These are phyloP conservation scores for Barbarea vulgaris DNA, from an alignment of 345 rosid species.

Conservation along the genomic window DNA sequence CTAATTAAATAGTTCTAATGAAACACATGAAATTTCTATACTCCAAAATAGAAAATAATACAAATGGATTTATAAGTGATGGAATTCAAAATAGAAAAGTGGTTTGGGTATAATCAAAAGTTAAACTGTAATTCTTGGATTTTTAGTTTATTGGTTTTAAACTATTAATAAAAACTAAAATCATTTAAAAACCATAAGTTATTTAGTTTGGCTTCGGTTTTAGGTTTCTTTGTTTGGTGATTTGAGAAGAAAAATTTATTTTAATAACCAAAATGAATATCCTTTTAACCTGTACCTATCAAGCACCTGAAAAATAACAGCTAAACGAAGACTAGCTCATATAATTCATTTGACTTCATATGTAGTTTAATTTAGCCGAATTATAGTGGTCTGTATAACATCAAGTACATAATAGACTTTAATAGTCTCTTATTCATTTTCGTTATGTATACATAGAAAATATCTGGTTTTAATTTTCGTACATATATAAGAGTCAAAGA, in stretches of 20 bases:
- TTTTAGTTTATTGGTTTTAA: not conserved
- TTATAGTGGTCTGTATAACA: too few relatives aligned
- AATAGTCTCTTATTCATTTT: too few relatives aligned
- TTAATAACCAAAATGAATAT: not conserved
- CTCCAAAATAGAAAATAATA: too few relatives aligned
- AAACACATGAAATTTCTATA: too few relatives aligned
- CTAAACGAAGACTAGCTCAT: not conserved
- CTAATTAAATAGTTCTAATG: too few relatives aligned
- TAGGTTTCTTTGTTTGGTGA: not conserved
- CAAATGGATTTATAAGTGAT: not conserved
- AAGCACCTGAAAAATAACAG: not conserved
- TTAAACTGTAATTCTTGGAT: not conserved
- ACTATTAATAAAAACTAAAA: not conserved
- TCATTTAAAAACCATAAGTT: not conserved
- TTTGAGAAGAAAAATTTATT: not conserved
- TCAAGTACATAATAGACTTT: too few relatives aligned
- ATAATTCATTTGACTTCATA: too few relatives aligned
- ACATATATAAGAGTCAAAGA: too few relatives aligned
- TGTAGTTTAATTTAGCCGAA: too few relatives aligned
- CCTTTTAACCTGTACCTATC: not conserved
- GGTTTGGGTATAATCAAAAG: too few relatives aligned
- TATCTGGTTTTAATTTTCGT: too few relatives aligned
- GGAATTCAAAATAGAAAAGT: not conserved
- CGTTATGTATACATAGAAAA: not conserved
- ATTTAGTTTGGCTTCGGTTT: not conserved